phyloP scores from a whole-genome alignment of 257 asterid species.

The Solanum lignicaule region DNA sequence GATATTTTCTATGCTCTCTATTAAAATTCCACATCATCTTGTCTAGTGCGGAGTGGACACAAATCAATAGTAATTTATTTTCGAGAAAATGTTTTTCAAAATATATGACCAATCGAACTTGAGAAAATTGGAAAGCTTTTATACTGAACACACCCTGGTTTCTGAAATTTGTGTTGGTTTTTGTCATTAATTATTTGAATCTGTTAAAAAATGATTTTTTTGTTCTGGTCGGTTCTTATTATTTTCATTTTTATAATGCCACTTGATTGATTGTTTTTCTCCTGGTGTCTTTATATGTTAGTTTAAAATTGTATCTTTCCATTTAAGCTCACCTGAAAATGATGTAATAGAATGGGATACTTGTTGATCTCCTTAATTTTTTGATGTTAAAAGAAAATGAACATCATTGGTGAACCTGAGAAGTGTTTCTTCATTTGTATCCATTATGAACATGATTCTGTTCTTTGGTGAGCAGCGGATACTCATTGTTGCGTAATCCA shows the following conservation, averaged over 20 bases:
- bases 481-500: slow-evolving; percentile 93
- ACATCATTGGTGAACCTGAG: not conserved
- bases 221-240: not conserved
- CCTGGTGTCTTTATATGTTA: not conserved
- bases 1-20: slow-evolving; percentile 16
- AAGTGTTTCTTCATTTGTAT: not conserved
- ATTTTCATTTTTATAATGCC: not conserved
- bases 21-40: not conserved
- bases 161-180: not conserved
- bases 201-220: not conserved
- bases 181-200: not conserved
- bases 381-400: not conserved
- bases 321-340: not conserved
- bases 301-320: not conserved
- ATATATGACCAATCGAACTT: no score
- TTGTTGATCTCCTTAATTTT: not conserved
- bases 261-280: not conserved
- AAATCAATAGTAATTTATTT: not conserved
- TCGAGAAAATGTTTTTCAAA: not conserved
- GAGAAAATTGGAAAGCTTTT: not conserved
- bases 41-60: not conserved
- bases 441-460: not conserved
- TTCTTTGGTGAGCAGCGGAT: slow-evolving; percentile 54
- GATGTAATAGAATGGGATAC: not conserved
- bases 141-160: not conserved